Evolutionary conservation across 495 filamentous ascomycete genomes (phyloP), one percentile per base, ranked within the genome.

Genomic region (Geoglossum glabrum): DNA sequence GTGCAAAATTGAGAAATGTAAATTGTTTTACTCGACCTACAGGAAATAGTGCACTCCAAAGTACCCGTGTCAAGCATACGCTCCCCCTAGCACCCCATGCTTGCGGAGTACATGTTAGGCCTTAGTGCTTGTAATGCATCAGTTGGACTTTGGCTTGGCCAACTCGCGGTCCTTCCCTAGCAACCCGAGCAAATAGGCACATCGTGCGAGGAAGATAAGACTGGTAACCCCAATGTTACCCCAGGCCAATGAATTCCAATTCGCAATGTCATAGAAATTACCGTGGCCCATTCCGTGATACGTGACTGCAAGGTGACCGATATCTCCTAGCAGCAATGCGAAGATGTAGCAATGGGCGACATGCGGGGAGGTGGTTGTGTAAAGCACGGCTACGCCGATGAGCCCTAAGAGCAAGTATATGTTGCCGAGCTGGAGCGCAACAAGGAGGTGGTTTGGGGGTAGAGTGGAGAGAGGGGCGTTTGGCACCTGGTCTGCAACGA

Each of bases 161-260:
- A 15, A 21, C 46, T 25, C 46, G 9, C 46, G 46, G 26, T 50
- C 46, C 21, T 28, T 15, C 19, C 46, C 46, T 23, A 50, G 15
- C 6, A 28, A 9, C 21, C 46, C 46, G 9, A 50, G 21, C 15
- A 50, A 23, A n/a, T 50, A 50, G 21, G 26, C 21, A 21, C 8
- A 4, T 50, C 46, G 21, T 25, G n/a, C 17, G 21, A 55, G 3
- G 3, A 55, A 36, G 19, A 55, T 8, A 47, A n/a, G 3, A 30
- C 59, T 62, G 4, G 84, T 87, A 25, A 73, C 68, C 0, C 77
- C 82, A 49, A 90, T 72, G 62, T 88, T 87, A 11, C 85, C 85
- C 81, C 82, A 86, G 1, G 79, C 76, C 69, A 85, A 72, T 27
- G 73, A 65, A 61, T 85, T 87, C 85, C 84, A 90, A 3, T 65